Conservation (phyloP, 352 stramenopile species). For the Globisporangium emineosum region DNA sequence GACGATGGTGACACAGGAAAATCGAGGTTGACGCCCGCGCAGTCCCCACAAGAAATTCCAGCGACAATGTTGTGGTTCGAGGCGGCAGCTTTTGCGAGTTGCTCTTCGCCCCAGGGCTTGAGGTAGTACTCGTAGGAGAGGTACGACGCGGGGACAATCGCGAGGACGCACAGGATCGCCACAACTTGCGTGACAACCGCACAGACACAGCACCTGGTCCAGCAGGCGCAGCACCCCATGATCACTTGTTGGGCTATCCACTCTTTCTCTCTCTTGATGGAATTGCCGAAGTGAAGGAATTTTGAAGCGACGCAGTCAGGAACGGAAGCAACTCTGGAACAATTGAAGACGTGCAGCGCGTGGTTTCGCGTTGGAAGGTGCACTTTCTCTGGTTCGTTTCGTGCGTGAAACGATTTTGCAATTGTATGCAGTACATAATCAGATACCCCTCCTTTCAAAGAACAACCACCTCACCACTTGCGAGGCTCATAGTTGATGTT, state of each 20-base stretch:
- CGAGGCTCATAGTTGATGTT: background rate
- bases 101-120: constrained; percentile 45
- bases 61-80: background rate
- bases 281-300: background rate
- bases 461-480: background rate
- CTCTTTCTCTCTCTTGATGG: background rate
- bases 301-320: background rate
- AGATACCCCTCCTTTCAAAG: background rate
- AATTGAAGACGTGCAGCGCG: too few species aligned
- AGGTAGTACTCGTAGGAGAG: constrained; percentile 43
- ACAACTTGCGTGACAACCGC: constrained; percentile 27
- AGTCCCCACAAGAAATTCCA: constrained; percentile 33
- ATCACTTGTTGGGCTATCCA: background rate
- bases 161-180: constrained; percentile 26
- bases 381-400: background rate
- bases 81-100: constrained; percentile 17
- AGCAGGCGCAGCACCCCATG: background rate
- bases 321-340: too few species aligned
- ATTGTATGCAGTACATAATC: background rate
- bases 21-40: constrained; percentile 40
- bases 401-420: background rate
- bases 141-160: constrained; percentile 34
- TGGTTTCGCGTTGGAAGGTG: background rate
- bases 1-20: constrained; percentile 30
- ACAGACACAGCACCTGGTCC: constrained; percentile 21